phyloP scores from a whole-genome alignment of 768 basidiomycete genomes.

The Leucosporidium yakuticum region DNA sequence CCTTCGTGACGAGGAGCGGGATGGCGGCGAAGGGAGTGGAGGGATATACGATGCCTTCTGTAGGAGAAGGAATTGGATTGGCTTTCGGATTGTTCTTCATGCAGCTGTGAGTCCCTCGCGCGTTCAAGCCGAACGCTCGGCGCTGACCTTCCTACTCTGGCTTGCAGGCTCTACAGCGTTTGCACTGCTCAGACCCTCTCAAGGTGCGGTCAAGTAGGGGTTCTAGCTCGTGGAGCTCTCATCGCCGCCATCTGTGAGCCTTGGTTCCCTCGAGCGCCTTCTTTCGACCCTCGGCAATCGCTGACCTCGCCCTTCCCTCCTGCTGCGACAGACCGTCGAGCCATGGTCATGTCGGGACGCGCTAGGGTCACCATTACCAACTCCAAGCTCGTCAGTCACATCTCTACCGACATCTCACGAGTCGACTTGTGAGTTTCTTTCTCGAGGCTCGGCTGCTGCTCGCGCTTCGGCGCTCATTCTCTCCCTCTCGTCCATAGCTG shows the following conservation, averaged over 20 bases:
- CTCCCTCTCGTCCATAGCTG: conserved; percentile 39
- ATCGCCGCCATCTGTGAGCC: conserved; percentile 85
- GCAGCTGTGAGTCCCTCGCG: no score
- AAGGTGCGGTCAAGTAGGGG: conserved; percentile 58
- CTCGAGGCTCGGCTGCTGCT: conserved; percentile 36
- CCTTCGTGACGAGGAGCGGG: conserved; percentile 56
- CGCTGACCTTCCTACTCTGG: no score
- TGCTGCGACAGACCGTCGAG: no score
- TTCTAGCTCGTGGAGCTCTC: conserved; percentile 73
- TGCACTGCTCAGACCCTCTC: conserved; percentile 41
- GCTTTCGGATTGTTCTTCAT: conserved; percentile 62
- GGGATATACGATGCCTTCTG: conserved; percentile 25
- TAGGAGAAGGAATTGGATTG: conserved; percentile 58
- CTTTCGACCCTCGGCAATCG: no score
- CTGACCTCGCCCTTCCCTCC: no score
- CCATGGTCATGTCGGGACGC: conserved; percentile 66
- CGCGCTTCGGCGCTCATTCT: not conserved
- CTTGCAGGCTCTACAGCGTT: conserved; percentile 7
- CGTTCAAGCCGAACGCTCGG: no score
- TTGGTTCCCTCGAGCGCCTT: no score
- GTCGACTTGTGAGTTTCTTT: conserved; percentile 68
- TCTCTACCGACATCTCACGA: conserved; percentile 77
- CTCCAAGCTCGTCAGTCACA: conserved; percentile 85
- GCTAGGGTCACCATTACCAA: conserved; percentile 73
- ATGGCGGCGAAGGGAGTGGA: conserved; percentile 50